These are phyloP conservation scores for Ogataea zsoltii DNA, from an alignment of 805 yeast species.

Conservation along the genomic window DNA sequence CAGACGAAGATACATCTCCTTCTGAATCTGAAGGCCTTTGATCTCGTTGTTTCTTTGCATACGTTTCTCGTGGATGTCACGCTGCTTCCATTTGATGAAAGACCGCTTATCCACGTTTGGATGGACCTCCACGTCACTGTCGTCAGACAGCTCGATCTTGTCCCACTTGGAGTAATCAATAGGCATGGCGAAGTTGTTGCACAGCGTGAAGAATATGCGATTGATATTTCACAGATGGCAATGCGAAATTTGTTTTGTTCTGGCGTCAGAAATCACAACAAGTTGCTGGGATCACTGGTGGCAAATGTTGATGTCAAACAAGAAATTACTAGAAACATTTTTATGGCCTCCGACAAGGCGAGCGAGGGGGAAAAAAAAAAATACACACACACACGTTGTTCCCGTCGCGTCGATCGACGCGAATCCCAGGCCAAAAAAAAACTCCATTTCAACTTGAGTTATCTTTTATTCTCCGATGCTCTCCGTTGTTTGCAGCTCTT, in stretches of 20 bases:
- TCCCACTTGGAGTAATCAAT: conserved; percentile 99
- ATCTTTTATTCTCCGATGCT: no score
- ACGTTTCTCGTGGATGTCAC: conserved; percentile 94
- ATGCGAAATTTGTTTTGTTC: background rate
- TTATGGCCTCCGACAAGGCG: background rate
- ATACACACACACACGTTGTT: no score
- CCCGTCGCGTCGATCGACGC: conserved; percentile 5
- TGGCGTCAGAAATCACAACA: background rate
- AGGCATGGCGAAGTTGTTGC: conserved; percentile 23
- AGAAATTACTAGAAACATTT: conserved; percentile 2
- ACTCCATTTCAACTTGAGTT: no score
- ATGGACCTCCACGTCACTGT: conserved; percentile 95
- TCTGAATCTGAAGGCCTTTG: conserved; percentile 70
- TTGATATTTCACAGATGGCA: no score
- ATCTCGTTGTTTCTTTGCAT: conserved; percentile 77
- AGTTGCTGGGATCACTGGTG: background rate
- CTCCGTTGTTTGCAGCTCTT: no score
- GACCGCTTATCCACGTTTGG: conserved; percentile 96
- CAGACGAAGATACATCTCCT: conserved; percentile 76
- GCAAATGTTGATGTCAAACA: no score
- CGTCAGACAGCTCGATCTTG: conserved; percentile 92
- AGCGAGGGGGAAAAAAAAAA: no score
- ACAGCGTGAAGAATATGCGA: no score
- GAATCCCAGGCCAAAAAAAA: background rate
- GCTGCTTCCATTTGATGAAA: conserved; percentile 94